Percentiles rank a stretch among this genome's conserved stretches.
phyloP scores from a whole-genome alignment of 495 filamentous ascomycete genomes.

The Tetracladium marchalianum region DNA sequence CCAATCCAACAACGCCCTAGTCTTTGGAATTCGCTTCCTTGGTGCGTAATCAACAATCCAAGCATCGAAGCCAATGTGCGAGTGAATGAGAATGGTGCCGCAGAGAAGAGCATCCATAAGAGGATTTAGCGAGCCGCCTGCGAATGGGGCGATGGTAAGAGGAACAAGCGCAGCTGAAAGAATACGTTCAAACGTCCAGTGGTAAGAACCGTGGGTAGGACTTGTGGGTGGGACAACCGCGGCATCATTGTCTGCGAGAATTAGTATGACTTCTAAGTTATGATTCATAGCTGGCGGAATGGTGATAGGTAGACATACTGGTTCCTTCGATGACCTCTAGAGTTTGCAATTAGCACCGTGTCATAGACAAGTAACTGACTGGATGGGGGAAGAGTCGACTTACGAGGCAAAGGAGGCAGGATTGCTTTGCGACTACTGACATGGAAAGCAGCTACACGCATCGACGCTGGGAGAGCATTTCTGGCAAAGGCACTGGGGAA shows the following conservation, averaged over 20 bases:
- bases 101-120: conserved; percentile 78
- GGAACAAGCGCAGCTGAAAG: conserved; percentile 72
- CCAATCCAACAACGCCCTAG: conserved; percentile 58
- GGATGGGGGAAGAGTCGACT: conserved; percentile 25
- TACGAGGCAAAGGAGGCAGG: conserved; percentile 60
- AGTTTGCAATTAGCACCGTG: not conserved
- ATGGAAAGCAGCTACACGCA: conserved; percentile 58
- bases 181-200: conserved; percentile 93
- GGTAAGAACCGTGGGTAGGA: conserved; percentile 83
- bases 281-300: not conserved
- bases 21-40: conserved; percentile 53
- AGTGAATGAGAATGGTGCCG: conserved; percentile 77
- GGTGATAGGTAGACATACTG: conserved; percentile 41
- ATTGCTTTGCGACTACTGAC: conserved; percentile 55
- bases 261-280: conserved; percentile 16
- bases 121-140: conserved; percentile 82
- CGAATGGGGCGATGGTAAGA: conserved; percentile 83
- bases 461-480: conserved; percentile 23
- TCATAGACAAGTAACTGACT: conserved; percentile 23
- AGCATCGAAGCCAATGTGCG: conserved; percentile 87
- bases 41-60: conserved; percentile 90
- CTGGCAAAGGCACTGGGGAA: conserved; percentile 25
- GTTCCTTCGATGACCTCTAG: conserved; percentile 70
- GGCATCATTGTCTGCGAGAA: conserved; percentile 70
- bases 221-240: conserved; percentile 59